Evolutionary conservation across 1,139 yeast genomes (phyloP), one percentile per base, ranked within the genome.

Genomic region (Zygosaccharomyces pseudobailii): DNA sequence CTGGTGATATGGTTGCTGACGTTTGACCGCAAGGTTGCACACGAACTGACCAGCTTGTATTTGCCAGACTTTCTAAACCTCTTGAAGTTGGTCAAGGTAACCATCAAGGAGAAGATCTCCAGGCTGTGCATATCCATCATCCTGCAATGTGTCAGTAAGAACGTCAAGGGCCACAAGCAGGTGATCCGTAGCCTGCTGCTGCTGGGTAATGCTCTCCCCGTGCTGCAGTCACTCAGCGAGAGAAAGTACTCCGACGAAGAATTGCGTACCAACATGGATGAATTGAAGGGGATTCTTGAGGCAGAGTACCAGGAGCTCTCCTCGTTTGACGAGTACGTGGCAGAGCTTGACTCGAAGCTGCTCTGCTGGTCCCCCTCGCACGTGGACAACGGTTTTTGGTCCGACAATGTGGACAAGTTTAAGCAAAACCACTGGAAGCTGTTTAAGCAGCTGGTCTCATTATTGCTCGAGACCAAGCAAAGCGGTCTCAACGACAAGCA

Each of bases 241-340:
- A 76, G 97, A 60, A 92, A 92, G 67, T 90, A 95, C 82, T 87
- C 96, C 9, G 99, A 92, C 66, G 95, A 88, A 55, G 99, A 92
- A 66, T 78, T 94, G 56, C 78, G 87, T 43, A 75, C 72, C 32
- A 97, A 90, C 66, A 76, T 94, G 55, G 72, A 72, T 28, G 67
- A 70, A 41, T 72, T 92, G 56, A 71, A 74, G 46, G 80, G 75
- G 39, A 73, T 73, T 10, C 76, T 92, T 58, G 80, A 81, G 54
- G 86, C 82, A 34, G 83, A 87, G 42, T 90, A 85, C 52, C 78
- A 82, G 47, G 82, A 80, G 55, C 78, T 92, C 72, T 84, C 97
- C 4, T 88, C 96, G 2, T 87, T 92, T 65, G 98, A 92, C 62
- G 97, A 90, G 67, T 92, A 90, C 68, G 74, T 80, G 59, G 82